These are phyloP conservation scores for Fusarium pseudograminearum DNA, from an alignment of 2,329 filamentous ascomycete species.

Conservation along the genomic window DNA sequence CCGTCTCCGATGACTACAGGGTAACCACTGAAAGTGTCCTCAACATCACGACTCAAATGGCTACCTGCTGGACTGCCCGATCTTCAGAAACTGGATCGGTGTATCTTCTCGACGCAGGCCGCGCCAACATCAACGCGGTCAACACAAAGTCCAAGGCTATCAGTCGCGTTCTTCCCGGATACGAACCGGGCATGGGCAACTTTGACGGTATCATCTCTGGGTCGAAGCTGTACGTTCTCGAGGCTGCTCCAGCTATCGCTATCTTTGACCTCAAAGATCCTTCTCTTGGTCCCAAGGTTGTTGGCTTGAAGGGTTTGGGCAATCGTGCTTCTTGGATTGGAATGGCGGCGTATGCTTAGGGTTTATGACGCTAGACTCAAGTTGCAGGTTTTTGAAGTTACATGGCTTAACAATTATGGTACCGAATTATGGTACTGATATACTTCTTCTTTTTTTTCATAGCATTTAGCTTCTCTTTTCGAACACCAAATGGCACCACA, in stretches of 20 bases:
- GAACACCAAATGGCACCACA: rapidly evolving
- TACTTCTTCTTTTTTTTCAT: too few relatives aligned
- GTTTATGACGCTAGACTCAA: rapidly evolving
- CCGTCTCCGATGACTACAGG: not conserved
- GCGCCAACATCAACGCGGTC: not conserved
- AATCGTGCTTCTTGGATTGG: constrained; percentile 13
- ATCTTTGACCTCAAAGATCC: not conserved
- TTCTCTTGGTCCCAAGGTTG: not conserved
- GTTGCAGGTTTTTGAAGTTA: rapidly evolving
- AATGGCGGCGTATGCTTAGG: not conserved
- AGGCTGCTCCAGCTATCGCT: constrained; percentile 2
- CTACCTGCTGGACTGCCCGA: constrained; percentile 3
- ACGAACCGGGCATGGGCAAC: not conserved
- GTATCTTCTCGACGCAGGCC: constrained; percentile 6
- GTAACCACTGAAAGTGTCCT: not conserved
- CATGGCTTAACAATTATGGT: too few relatives aligned
- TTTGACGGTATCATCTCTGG: not conserved
- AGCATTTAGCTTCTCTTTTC: not conserved
- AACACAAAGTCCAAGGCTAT: not conserved
- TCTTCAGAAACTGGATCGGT: not conserved
- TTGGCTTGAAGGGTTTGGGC: not conserved
- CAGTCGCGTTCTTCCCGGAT: not conserved
- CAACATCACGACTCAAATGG: not conserved
- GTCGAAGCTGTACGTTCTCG: constrained; percentile 6
- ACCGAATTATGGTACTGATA: rapidly evolving